phyloP scores from a whole-genome alignment of 2,329 filamentous ascomycete species.

The Neopestalotiopsis sp. region DNA sequence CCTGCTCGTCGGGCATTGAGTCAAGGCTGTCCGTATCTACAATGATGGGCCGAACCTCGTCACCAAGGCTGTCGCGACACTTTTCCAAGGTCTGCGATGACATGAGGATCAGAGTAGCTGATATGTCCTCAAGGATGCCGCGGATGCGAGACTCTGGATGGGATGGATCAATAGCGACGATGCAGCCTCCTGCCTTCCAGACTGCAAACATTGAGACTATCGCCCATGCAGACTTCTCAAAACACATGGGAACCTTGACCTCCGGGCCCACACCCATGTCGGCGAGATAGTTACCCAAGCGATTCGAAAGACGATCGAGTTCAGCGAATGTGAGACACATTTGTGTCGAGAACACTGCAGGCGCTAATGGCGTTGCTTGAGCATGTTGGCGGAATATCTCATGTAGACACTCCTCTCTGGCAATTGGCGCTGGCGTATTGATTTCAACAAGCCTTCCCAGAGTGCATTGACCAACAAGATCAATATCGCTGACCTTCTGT shows the following conservation, averaged over 20 bases:
- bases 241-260: constrained; percentile 37
- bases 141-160: constrained; percentile 16
- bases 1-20: constrained; percentile 11
- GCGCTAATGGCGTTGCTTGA: not conserved
- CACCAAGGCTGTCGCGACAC: constrained; percentile 7
- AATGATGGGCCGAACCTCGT: constrained; percentile 11
- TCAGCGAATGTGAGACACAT: constrained; percentile 32
- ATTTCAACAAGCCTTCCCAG: constrained; percentile 9
- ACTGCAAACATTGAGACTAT: constrained; percentile 16
- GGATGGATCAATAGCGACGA: constrained; percentile 12
- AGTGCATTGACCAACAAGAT: constrained; percentile 10
- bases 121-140: constrained; percentile 17
- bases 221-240: constrained; percentile 41
- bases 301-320: constrained; percentile 28
- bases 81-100: constrained; percentile 9
- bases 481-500: constrained; percentile 15
- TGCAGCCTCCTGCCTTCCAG: constrained; percentile 15
- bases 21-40: constrained; percentile 14
- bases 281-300: constrained; percentile 28
- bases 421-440: constrained; percentile 17
- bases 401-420: constrained; percentile 16
- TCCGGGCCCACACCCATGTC: constrained; percentile 32
- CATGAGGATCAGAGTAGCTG: constrained; percentile 17
- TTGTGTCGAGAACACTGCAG: constrained; percentile 13
- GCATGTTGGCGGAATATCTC: constrained; percentile 17